phyloP scores from a whole-genome alignment of 2,329 filamentous ascomycete genomes.

The Sclerotinia spermophila region DNA sequence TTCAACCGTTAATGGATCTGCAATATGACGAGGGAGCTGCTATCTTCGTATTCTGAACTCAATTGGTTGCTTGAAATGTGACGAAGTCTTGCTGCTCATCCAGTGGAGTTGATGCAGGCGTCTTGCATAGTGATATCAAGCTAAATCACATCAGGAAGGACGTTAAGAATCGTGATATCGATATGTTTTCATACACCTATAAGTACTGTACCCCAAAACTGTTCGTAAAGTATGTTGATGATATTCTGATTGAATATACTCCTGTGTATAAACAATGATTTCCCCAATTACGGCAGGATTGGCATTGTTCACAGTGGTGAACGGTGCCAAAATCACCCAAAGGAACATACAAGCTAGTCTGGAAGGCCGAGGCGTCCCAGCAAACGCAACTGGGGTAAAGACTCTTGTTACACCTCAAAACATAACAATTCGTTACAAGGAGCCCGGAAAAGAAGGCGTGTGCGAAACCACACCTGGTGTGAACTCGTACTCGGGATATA shows the following conservation, averaged over 20 bases:
- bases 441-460: conserved; percentile 40
- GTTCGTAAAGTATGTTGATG: too few relatives aligned
- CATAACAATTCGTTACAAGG: conserved; percentile 44
- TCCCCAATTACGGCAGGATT: conserved; percentile 19
- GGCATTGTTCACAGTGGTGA: conserved; percentile 19
- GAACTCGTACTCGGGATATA: conserved; percentile 34
- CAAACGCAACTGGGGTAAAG: conserved; percentile 39
- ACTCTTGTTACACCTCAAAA: conserved; percentile 41
- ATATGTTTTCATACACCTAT: not conserved
- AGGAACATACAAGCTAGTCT: conserved; percentile 28
- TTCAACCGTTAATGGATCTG: conserved; percentile 6
- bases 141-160: conserved; percentile 17
- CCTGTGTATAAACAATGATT: conserved; percentile 14
- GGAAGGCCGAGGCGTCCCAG: conserved; percentile 40
- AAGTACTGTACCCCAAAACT: not conserved
- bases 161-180: not conserved
- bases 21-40: not conserved
- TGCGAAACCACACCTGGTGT: conserved; percentile 34
- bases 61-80: not conserved
- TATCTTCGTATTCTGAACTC: not conserved
- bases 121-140: not conserved
- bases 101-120: not conserved
- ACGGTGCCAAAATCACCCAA: conserved; percentile 22
- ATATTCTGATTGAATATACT: not conserved
- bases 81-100: not conserved